Evolutionary conservation across 106 monocot genomes (phyloP).

Genomic region (Vanilla planifolia): DNA sequence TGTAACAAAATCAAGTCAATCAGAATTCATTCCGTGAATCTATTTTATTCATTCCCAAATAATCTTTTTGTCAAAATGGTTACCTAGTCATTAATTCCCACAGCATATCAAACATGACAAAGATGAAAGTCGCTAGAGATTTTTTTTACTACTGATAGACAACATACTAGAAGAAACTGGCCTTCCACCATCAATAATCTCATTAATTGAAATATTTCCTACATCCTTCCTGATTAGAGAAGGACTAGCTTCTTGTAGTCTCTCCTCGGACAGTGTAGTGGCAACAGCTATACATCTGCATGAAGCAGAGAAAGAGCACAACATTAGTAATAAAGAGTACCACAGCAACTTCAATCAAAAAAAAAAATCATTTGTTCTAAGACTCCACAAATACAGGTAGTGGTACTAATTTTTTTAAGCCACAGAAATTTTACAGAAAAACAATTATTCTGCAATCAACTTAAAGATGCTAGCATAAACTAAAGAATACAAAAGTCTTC

Average conservation of each 20-base stretch:
- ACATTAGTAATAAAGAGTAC: too few relatives aligned
- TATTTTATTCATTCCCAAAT: too few relatives aligned
- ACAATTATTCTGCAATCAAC: too few relatives aligned
- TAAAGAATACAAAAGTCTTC: too few relatives aligned
- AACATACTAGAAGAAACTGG: conserved; percentile 52
- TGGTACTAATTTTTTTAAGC: too few relatives aligned
- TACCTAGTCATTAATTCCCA: not conserved
- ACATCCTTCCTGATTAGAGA: conserved; percentile 81
- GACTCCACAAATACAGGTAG: too few relatives aligned
- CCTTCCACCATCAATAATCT: conserved; percentile 59
- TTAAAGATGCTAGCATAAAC: too few relatives aligned
- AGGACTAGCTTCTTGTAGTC: conserved; percentile 59
- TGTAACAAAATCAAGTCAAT: not conserved
- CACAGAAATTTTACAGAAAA: too few relatives aligned
- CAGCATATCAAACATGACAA: not conserved
- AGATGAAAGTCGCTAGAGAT: not conserved
- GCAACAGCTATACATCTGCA: conserved; percentile 96
- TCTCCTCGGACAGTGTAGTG: conserved; percentile 73
- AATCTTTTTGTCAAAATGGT: not conserved
- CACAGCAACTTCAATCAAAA: too few relatives aligned
- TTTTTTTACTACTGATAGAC: conserved; percentile 13
- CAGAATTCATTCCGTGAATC: not conserved
- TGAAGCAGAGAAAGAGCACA: conserved; percentile 5
- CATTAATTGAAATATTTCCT: conserved; percentile 68
- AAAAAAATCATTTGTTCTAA: too few relatives aligned